phyloP scores from a whole-genome alignment of 2,329 filamentous ascomycete genomes.

The Colletotrichum australisinense region DNA sequence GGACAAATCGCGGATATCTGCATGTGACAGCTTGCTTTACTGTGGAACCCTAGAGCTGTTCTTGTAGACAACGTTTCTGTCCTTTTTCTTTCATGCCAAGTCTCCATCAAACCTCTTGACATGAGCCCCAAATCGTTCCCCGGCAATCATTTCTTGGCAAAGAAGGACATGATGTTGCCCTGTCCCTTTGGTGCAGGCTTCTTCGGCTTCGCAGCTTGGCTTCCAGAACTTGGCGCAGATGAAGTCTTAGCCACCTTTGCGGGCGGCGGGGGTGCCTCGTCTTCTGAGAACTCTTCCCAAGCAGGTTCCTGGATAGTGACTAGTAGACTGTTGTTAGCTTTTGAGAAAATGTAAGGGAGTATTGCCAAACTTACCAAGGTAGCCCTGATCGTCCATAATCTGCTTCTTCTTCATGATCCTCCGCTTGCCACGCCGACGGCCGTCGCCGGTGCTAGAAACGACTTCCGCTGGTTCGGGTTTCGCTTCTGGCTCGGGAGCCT shows the following conservation, averaged over 20 bases:
- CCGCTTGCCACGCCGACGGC: constrained; percentile 80
- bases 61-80: not conserved
- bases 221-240: constrained; percentile 57
- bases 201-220: constrained; percentile 60
- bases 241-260: constrained; percentile 60
- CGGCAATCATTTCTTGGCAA: constrained; percentile 76
- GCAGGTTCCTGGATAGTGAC: constrained; percentile 86
- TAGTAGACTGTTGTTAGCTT: constrained; percentile 48
- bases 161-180: constrained; percentile 93
- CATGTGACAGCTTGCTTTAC: not conserved
- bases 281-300: constrained; percentile 96
- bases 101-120: not conserved
- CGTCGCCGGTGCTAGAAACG: constrained; percentile 64
- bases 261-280: constrained; percentile 72
- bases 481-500: constrained; percentile 49
- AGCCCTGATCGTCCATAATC: constrained; percentile 88
- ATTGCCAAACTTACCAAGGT: constrained; percentile 73
- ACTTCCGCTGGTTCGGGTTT: constrained; percentile 61
- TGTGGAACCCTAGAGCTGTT: not conserved
- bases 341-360: not conserved
- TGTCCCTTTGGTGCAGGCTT: constrained; percentile 72
- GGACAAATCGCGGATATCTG: not conserved
- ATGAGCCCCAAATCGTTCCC: too few species aligned
- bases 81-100: not conserved
- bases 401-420: constrained; percentile 90